Evolutionary conservation across 2,329 filamentous ascomycete genomes (phyloP).

Genomic region (Ceratocystis smalleyi): DNA sequence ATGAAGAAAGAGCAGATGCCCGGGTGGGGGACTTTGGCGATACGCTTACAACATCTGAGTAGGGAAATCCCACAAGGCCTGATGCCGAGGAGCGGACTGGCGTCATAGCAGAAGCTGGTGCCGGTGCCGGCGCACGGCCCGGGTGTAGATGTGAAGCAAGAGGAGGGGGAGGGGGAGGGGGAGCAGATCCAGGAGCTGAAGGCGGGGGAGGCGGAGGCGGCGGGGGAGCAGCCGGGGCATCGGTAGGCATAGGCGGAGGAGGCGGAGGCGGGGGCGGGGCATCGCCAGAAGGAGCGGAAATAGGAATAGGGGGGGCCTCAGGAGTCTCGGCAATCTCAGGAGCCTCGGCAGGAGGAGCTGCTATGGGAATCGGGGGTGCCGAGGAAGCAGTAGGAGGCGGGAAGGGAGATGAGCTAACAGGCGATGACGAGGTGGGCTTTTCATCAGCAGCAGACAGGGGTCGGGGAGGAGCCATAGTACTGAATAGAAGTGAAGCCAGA

Average conservation of each 20-base stretch:
- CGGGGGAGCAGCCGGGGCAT: constrained; percentile 25
- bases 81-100: neutral
- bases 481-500: constrained; percentile 86
- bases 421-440: constrained; percentile 34
- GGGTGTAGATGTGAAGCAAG: neutral
- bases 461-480: constrained; percentile 87
- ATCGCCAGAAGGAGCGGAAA: constrained; percentile 21
- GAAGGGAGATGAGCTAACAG: constrained; percentile 24
- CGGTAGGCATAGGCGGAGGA: constrained; percentile 25
- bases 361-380: constrained; percentile 27
- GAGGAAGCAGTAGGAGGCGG: constrained; percentile 28
- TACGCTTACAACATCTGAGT: neutral
- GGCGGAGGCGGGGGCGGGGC: constrained; percentile 20
- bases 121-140: neutral
- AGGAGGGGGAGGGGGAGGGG: neutral
- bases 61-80: neutral
- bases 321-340: constrained; percentile 23
- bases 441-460: constrained; percentile 71
- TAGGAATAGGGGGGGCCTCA: constrained; percentile 20
- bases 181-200: constrained; percentile 22
- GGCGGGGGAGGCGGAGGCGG: constrained; percentile 26
- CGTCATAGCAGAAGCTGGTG: neutral
- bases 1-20: neutral
- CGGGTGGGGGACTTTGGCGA: constrained; percentile 5
- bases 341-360: constrained; percentile 24